Base-by-base conservation (phyloP, 2,329 filamentous ascomycete species). In the Juglanconis sp. region DNA sequence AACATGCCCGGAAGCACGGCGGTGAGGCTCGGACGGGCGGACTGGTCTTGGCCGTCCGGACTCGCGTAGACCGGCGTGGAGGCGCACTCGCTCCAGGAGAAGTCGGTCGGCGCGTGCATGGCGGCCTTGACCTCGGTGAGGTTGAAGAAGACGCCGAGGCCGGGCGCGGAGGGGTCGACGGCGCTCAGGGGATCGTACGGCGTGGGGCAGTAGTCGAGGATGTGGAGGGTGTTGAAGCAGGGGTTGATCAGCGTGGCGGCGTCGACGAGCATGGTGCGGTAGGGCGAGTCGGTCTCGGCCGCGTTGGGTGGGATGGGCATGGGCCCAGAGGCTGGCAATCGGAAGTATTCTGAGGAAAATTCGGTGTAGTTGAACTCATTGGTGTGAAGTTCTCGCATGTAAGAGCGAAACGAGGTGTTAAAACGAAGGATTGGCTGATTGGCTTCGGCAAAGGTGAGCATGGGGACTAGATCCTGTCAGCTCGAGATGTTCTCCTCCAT, bases 221-320 rank as follows among this genome's bases (percentile, higher is more conserved):
- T 81, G 57, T 88, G 82, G 72, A 92, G 92, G 4, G 88, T 75
- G 69, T 90, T 85, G 74, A 88, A 93, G 74, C 90, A 93, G 0
- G 89, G 89, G 73, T 92, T 93, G 35, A 82, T 72, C 3, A 76
- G 70, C 4, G 77, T 66, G 6, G 80, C 80, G 30, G 83, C 85
- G 0, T 77, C 65, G 64, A 74, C 76, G 40, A 89, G 81, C 9
- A 79, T 72, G 60, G 79, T 72, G 24, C 82, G 76, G 66, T 81
- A 87, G 10, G 88, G 65, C 58, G 78, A 67, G 56, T 79, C 76
- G 68, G 88, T 91, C 5, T 76, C 78, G 0, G 74, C 70, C 0
- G 74, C 73, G 49, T 65, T 64, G 0, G 72, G 63, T 11, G 64
- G 73, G 0, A 70, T 70, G 0, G 87, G 87, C 35, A 90, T 78